These are phyloP conservation scores for Skeletonema marinoi DNA, from an alignment of 108 stramenopile species.

Conservation along the genomic window DNA sequence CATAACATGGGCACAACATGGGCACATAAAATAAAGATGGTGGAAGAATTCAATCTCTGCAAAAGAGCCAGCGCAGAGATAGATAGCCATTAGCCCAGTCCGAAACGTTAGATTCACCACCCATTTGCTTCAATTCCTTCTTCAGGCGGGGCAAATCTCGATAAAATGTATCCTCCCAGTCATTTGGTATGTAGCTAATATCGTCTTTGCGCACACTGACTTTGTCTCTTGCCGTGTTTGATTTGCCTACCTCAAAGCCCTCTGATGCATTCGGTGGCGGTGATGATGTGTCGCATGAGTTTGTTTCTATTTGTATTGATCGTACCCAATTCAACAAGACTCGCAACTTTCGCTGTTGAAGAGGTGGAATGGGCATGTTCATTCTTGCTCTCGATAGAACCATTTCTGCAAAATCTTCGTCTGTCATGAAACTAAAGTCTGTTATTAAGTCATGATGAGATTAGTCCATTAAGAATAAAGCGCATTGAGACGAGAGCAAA, in stretches of 20 bases:
- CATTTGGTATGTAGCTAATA: constrained; percentile 4
- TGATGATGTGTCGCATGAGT: neutral
- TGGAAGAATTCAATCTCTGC: neutral
- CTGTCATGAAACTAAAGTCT: constrained; percentile 33
- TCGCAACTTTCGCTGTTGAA: constrained; percentile 21
- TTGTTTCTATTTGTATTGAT: neutral
- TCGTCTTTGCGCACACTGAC: constrained; percentile 4
- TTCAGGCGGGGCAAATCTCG: constrained; percentile 14
- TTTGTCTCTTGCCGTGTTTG: constrained; percentile 10
- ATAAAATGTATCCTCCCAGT: constrained; percentile 26
- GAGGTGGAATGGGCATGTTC: constrained; percentile 18
- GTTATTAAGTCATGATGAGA: no score
- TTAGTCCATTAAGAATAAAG: no score
- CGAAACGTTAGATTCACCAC: neutral
- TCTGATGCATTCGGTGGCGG: constrained; percentile 3
- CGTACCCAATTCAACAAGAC: constrained; percentile 22
- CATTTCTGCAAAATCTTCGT: constrained; percentile 19
- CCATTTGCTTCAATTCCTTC: constrained; percentile 11
- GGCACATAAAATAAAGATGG: neutral
- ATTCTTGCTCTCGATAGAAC: constrained; percentile 12
- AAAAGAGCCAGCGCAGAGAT: constrained; percentile 15
- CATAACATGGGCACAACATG: neutral
- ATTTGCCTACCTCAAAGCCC: constrained; percentile 23
- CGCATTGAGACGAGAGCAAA: no score
- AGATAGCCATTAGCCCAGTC: constrained; percentile 1